Percentiles rank a stretch among this genome's conserved stretches.
These are phyloP conservation scores for Camellia lanceoleosa DNA, from an alignment of 148 eudicot genomes.

Conservation along the genomic window DNA sequence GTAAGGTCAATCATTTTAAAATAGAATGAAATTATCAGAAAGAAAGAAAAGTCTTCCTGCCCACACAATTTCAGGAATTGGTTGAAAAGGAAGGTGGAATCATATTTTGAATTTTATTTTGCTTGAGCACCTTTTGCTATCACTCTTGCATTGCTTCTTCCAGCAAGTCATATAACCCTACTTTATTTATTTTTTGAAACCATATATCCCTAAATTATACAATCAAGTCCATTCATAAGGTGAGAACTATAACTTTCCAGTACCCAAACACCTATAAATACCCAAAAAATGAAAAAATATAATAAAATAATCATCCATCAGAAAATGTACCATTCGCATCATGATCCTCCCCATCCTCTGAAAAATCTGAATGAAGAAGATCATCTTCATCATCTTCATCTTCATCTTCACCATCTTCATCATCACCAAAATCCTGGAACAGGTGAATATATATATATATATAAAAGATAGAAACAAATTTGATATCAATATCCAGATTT, in stretches of 20 bases:
- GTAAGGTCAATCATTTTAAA: slow-evolving; percentile 19
- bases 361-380: slow-evolving; percentile 34
- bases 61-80: not conserved
- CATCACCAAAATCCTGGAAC: slow-evolving; percentile 47
- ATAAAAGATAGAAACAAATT: not conserved
- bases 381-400: slow-evolving; percentile 13
- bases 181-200: not conserved
- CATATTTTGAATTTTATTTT: not conserved
- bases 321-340: slow-evolving; percentile 34
- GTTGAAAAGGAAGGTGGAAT: not conserved
- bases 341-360: slow-evolving; percentile 42
- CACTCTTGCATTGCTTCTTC: slow-evolving; percentile 12
- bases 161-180: not conserved
- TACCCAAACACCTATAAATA: not conserved
- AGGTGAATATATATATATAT: not conserved
- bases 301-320: too few relatives aligned
- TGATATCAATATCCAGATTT: not conserved
- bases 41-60: not conserved
- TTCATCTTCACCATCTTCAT: slow-evolving; percentile 37
- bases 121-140: not conserved
- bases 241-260: not conserved
- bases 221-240: not conserved
- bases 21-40: not conserved
- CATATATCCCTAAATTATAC: not conserved
- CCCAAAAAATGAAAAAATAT: too few relatives aligned